Base-by-base conservation (phyloP, 352 stramenopile species). In the Globisporangium spiculum region DNA sequence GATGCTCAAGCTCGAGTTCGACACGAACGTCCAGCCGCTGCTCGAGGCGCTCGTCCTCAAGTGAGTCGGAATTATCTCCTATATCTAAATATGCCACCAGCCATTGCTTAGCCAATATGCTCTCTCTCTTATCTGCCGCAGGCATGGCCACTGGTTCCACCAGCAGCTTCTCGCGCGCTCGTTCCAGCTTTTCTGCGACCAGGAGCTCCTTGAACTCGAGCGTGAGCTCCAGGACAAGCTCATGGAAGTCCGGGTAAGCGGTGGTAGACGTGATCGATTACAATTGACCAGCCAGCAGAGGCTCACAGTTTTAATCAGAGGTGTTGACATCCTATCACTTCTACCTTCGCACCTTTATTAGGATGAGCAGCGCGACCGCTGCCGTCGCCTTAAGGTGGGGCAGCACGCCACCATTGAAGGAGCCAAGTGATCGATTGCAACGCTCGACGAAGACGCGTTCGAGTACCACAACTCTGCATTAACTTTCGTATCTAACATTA, bases 91-190 rank as follows among this genome's bases (percentile, higher is more conserved):
- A 32, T 32, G 30, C 7, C 30, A 32, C 30, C 30, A 32, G 30
- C 30, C 30, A 32, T 32, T 32, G 30, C 30, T 32, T 32, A 32
- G 30, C 30, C 30, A 32, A 32, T 32, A 32, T 32, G 30, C 30
- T 32, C 30, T 32, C 30, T 32, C 30, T 30, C 48, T 14, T 6
- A 32, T 16, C 27, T 26, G 3, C 24, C 6, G 3, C 26, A 91
- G 83, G 58, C 75, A 91, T 27, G 80, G 83, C 5, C 78, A 88
- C 66, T 91, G 80, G 81, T 77, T 90, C 70, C 81, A 90, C 72
- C 67, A 82, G n/a, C 77, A 78, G 46, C 74, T 91, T 0, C 69
- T 92, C 46, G 68, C 74, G 27, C 76, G 80, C 38, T 90, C 80
- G 46, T 73, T 90, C 32, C 16, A 75, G 38, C 78, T 90, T 22